Base-by-base conservation (phyloP, 176 grass and related monocot species). In the Musa schizocarpa region DNA sequence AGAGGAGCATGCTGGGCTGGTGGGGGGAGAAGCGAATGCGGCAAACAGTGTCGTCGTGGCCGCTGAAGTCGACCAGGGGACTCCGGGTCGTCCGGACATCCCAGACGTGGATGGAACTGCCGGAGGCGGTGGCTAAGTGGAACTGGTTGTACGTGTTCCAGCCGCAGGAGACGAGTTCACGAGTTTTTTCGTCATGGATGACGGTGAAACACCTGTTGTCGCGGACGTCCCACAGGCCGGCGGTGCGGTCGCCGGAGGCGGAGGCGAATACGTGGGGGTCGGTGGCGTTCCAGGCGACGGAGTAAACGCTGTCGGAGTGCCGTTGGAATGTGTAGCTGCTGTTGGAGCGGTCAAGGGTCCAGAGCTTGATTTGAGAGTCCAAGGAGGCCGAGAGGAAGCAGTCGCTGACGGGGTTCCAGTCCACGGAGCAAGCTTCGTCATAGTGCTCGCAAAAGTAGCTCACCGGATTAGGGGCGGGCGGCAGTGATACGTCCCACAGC, bases 371-470 rank as follows among this genome's bases (percentile, higher is more conserved):
- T 9, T 87, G 79, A 80, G 89, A 87, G 65, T 93, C 91, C 87
- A 85, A 93, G 17, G 91, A 90, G 0, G 80, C 85, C 1, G 91
- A 85, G 63, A 93, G 2, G 74, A 93, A 90, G 20, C 87, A 88
- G 58, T 93, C 91, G 16, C 90, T 82, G 68, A 93, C 87, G 71
- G 90, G 90, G 77, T 93, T 93, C 90, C 85, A 93, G 71, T 93
- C 90, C 7, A 85, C 16, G 12, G 75, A 72, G 73, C 73, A 74
- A 17, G 87, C 90, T 78, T 93, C 87, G 19, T 87, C 87, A 54
- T 87, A 74, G 87, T 93, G 90, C 80, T 93, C 90, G 19, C 82
- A 81, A 76, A 93, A 69, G 80, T 81, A 79, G 56, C 87, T 87
- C 8, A 93, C 85, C 9, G 87, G 90, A 73, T 89, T 93, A 51